phyloP scores from a whole-genome alignment of 371 early-diverging fungal species.

The Syncephalastrum monosporum region DNA sequence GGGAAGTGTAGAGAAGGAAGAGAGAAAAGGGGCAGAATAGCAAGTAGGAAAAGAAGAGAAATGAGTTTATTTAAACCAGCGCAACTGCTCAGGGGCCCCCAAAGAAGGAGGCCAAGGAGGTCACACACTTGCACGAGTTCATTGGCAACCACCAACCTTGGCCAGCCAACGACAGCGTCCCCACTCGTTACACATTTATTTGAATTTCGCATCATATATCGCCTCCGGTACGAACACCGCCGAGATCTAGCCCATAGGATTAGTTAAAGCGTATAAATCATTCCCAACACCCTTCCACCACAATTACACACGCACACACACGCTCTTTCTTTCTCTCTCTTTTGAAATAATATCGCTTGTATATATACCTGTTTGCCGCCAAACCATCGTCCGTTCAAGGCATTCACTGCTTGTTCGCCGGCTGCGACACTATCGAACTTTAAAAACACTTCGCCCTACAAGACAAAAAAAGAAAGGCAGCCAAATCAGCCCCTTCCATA shows the following conservation, averaged over 20 bases:
- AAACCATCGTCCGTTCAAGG: constrained; percentile 80
- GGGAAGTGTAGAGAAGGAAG: constrained; percentile 5
- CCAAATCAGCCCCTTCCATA: background rate
- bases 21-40: constrained; percentile 12
- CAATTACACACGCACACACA: background rate
- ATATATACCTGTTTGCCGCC: constrained; percentile 54
- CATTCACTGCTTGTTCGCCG: constrained; percentile 66
- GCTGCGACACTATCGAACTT: constrained; percentile 71
- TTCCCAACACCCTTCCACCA: background rate
- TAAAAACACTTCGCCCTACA: constrained; percentile 79
- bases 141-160: constrained; percentile 16
- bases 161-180: too few relatives aligned
- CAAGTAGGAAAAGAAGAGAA: constrained; percentile 6
- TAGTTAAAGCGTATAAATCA: background rate
- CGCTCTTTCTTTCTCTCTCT: background rate
- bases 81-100: constrained; percentile 5
- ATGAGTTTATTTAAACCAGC: constrained; percentile 8
- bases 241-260: constrained; percentile 40
- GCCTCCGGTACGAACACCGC: constrained; percentile 74
- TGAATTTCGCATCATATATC: constrained; percentile 66
- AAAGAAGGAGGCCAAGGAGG: constrained; percentile 16
- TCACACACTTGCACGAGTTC: constrained; percentile 16
- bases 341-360: background rate
- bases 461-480: constrained; percentile 4
- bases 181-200: too few relatives aligned